phyloP scores from a whole-genome alignment of 345 rosid species.

The Arabis alpina region DNA sequence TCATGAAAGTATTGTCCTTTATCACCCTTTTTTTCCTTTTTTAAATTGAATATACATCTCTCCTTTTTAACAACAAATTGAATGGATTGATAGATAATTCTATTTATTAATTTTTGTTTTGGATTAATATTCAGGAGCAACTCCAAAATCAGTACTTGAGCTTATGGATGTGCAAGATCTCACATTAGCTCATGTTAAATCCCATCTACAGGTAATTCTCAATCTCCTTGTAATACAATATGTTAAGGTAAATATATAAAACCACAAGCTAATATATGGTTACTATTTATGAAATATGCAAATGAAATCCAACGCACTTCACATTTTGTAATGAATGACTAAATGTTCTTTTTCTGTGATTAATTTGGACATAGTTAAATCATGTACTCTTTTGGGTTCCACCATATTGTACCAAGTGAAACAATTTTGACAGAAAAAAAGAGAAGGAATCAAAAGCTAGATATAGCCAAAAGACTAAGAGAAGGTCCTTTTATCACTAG shows the following conservation, averaged over 20 bases:
- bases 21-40: slow-evolving; percentile 4
- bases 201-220: slow-evolving; percentile 79
- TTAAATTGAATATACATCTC: not conserved
- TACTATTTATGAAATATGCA: slow-evolving; percentile 9
- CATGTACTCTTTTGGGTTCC: not conserved
- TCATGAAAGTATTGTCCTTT: slow-evolving; percentile 80
- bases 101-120: slow-evolving; percentile 27
- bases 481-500: slow-evolving; percentile 27
- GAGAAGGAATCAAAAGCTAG: slow-evolving; percentile 33
- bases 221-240: not conserved
- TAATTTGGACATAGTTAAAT: not conserved
- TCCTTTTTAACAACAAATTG: slow-evolving; percentile 7
- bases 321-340: slow-evolving; percentile 6
- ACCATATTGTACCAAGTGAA: slow-evolving; percentile 26
- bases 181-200: slow-evolving; percentile 98
- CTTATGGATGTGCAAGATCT: slow-evolving; percentile 99
- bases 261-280: not conserved
- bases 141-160: slow-evolving; percentile 98
- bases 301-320: slow-evolving; percentile 28
- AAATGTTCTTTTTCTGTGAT: slow-evolving; percentile 11
- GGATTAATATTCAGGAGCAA: slow-evolving; percentile 64
- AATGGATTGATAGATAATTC: slow-evolving; percentile 5
- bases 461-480: slow-evolving; percentile 37
- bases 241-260: not conserved
- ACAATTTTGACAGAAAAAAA: not conserved